A percentile compares a stretch with the other conserved stretches of the same genome.
These are phyloP conservation scores for Isoetes taiwanensis DNA, from an alignment of 75 land plant species.

Conservation along the genomic window DNA sequence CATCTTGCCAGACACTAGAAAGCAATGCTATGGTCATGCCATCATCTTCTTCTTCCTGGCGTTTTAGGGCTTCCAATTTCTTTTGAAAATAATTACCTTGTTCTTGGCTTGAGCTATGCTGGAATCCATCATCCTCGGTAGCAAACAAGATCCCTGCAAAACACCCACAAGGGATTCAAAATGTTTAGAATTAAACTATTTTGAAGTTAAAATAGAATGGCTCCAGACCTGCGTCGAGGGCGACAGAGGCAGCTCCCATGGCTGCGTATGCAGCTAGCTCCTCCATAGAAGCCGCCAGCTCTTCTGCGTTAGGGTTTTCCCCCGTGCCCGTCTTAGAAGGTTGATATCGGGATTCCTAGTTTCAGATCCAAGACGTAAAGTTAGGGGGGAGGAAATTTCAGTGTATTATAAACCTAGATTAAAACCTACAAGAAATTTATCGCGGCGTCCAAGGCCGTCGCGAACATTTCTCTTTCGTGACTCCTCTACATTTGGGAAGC, in stretches of 20 bases:
- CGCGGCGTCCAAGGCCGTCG: too few species aligned
- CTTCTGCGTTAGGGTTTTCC: too few species aligned
- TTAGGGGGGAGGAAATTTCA: too few species aligned
- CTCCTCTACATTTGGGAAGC: too few species aligned
- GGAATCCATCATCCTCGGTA: background rate
- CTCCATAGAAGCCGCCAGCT: too few species aligned
- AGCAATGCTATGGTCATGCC: background rate
- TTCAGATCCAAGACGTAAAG: too few species aligned
- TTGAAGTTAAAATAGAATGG: background rate
- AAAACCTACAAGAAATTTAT: too few species aligned
- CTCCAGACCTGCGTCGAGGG: background rate
- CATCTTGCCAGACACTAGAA: background rate
- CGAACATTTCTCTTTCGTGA: too few species aligned
- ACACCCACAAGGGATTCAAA: too few species aligned
- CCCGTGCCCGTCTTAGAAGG: too few species aligned
- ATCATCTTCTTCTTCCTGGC: background rate
- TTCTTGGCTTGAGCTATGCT: background rate
- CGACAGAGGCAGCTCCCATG: background rate
- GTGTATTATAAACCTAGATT: too few species aligned
- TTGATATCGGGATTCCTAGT: too few species aligned
- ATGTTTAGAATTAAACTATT: background rate
- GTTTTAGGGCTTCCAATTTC: background rate
- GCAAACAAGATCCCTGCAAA: background rate
- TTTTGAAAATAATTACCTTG: background rate
- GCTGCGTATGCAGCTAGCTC: background rate